These are phyloP conservation scores for Trichoderma asperellum DNA, from an alignment of 2,329 filamentous ascomycete genomes.

Conservation along the genomic window DNA sequence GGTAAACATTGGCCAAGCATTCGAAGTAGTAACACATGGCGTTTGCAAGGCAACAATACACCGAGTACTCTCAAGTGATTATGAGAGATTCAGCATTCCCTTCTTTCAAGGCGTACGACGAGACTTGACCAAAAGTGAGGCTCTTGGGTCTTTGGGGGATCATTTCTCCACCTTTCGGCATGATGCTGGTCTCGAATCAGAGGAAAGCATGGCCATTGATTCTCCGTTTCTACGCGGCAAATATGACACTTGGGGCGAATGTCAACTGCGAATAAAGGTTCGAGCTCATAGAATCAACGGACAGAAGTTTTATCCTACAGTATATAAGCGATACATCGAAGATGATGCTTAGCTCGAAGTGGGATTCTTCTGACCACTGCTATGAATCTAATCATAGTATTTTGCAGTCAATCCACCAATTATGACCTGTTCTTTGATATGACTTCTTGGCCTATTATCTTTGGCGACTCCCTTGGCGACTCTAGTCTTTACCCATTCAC, in stretches of 20 bases:
- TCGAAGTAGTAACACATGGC: conserved; percentile 60
- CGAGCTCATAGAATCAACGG: conserved; percentile 56
- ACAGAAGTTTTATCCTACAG: conserved; percentile 50
- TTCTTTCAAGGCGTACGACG: conserved; percentile 56
- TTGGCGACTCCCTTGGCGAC: conserved; percentile 23
- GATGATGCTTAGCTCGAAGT: conserved; percentile 36
- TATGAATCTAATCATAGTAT: conserved; percentile 24
- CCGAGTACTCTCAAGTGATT: conserved; percentile 43
- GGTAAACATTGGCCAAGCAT: conserved; percentile 62
- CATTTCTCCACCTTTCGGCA: conserved; percentile 42
- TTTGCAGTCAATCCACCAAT: conserved; percentile 22
- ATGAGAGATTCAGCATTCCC: conserved; percentile 49
- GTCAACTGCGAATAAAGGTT: conserved; percentile 58
- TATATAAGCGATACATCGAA: conserved; percentile 53
- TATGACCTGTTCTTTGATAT: conserved; percentile 17
- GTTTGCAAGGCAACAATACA: conserved; percentile 58
- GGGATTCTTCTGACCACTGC: too few species aligned
- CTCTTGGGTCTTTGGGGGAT: conserved; percentile 42
- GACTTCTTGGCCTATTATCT: background rate
- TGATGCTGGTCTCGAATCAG: conserved; percentile 38
- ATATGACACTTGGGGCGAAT: conserved; percentile 60
- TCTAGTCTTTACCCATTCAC: conserved; percentile 29
- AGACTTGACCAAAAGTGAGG: conserved; percentile 50
- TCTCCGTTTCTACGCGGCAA: conserved; percentile 54
- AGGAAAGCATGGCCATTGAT: conserved; percentile 47